Evolutionary conservation across 257 asterid genomes (phyloP).

Genomic region (Ocimum tenuiflorum): DNA sequence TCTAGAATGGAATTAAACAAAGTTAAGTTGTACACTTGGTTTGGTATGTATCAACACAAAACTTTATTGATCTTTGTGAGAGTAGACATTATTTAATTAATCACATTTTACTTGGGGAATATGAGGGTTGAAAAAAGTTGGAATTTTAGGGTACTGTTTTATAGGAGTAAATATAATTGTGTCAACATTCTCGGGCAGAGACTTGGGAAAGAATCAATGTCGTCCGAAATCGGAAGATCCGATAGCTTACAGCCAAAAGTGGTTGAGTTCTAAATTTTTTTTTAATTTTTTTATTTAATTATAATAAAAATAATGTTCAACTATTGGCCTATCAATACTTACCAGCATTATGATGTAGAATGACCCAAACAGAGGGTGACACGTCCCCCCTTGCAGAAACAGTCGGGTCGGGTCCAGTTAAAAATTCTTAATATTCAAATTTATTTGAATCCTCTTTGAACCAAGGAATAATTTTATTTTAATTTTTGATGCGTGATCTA

Average conservation of each 20-base stretch:
- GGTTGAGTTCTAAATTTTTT: slow-evolving; percentile 23
- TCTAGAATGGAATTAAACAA: too few relatives aligned
- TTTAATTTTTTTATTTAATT: too few relatives aligned
- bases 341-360: background rate
- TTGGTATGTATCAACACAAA: too few relatives aligned
- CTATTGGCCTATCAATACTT: background rate
- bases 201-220: slow-evolving; percentile 33
- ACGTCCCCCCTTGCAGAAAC: background rate
- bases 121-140: too few relatives aligned
- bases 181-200: slow-evolving; percentile 23
- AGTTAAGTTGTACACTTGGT: too few relatives aligned
- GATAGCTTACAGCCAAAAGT: slow-evolving; percentile 32
- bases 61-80: too few relatives aligned
- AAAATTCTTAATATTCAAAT: too few relatives aligned
- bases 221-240: slow-evolving; percentile 22
- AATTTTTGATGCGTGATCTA: too few relatives aligned
- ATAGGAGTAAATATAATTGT: background rate
- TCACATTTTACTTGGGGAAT: slow-evolving; percentile 1
- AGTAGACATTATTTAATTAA: too few relatives aligned
- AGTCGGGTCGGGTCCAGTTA: background rate
- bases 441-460: too few relatives aligned
- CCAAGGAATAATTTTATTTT: too few relatives aligned
- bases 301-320: background rate
- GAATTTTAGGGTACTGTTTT: background rate
- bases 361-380: background rate